A percentile compares a stretch with the other conserved stretches of the same genome.
These are phyloP conservation scores for Climacium dendroides DNA, from an alignment of 225 moss, liverwort and hornwort genomes.

Conservation along the genomic window DNA sequence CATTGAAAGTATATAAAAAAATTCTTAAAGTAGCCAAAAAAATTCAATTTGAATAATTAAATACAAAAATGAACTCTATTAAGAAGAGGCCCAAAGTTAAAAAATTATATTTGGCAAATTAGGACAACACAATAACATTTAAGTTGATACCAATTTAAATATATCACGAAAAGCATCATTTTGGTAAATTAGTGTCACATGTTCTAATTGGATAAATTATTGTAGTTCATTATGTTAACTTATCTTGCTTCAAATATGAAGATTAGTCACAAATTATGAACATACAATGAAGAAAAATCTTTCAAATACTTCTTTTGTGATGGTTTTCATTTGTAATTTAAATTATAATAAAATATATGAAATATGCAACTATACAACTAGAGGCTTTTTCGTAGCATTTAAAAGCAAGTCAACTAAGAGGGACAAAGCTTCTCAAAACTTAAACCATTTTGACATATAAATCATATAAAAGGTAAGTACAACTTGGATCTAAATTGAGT, in stretches of 20 bases:
- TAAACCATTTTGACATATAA: not conserved
- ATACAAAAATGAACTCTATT: no score
- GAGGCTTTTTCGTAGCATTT: not conserved
- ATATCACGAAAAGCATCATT: not conserved
- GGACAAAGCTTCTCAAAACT: not conserved
- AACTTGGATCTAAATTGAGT: not conserved
- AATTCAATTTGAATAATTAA: no score
- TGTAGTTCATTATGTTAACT: not conserved
- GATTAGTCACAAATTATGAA: not conserved
- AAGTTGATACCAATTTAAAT: not conserved
- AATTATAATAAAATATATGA: not conserved
- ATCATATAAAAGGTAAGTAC: not conserved
- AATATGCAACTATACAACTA: not conserved
- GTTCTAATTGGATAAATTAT: not conserved
- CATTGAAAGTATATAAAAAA: not conserved
- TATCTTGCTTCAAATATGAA: not conserved
- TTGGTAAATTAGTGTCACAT: not conserved
- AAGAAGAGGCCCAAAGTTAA: not conserved
- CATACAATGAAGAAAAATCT: not conserved
- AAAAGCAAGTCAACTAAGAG: not conserved
- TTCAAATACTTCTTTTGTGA: not conserved
- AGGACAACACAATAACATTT: not conserved
- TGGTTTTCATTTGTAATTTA: not conserved
- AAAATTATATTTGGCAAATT: not conserved
- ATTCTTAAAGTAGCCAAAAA: not conserved